A percentile compares a stretch with the other conserved stretches of the same genome.
phyloP scores from a whole-genome alignment of 495 filamentous ascomycete species.

The Amphirosellinia nigrospora region DNA sequence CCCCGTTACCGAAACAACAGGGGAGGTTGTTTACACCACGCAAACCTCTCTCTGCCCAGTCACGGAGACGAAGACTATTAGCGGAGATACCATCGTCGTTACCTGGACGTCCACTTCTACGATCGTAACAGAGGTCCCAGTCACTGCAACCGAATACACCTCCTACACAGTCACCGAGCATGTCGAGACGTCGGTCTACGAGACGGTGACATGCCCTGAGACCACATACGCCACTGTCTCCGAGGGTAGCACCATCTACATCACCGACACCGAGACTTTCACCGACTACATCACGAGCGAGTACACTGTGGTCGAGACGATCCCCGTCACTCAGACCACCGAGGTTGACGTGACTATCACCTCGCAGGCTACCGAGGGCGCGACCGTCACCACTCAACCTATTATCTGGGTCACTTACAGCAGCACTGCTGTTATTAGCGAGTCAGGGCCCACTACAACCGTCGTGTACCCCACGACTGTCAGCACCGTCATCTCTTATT shows the following conservation, averaged over 20 bases:
- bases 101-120: constrained; percentile 52
- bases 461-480: constrained; percentile 22
- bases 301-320: constrained; percentile 41
- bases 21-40: constrained; percentile 44
- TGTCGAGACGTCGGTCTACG: constrained; percentile 47
- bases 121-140: constrained; percentile 36
- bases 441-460: constrained; percentile 30
- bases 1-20: constrained; percentile 33
- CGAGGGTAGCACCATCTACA: constrained; percentile 45
- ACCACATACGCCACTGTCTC: constrained; percentile 50
- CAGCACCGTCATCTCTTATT: constrained; percentile 8
- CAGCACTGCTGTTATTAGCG: constrained; percentile 37
- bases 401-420: constrained; percentile 40
- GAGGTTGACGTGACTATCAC: constrained; percentile 43
- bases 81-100: constrained; percentile 47
- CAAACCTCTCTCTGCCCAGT: constrained; percentile 49
- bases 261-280: constrained; percentile 53
- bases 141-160: constrained; percentile 39
- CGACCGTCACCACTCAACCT: constrained; percentile 39
- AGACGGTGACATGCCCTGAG: constrained; percentile 51
- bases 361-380: constrained; percentile 38
- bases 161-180: constrained; percentile 46
- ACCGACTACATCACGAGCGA: constrained; percentile 42
- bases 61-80: constrained; percentile 52
- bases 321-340: constrained; percentile 47